Percentiles rank a stretch among this genome's conserved stretches.
Evolutionary conservation across 805 yeast species (phyloP).

Genomic region (Spathaspora arborariae): DNA sequence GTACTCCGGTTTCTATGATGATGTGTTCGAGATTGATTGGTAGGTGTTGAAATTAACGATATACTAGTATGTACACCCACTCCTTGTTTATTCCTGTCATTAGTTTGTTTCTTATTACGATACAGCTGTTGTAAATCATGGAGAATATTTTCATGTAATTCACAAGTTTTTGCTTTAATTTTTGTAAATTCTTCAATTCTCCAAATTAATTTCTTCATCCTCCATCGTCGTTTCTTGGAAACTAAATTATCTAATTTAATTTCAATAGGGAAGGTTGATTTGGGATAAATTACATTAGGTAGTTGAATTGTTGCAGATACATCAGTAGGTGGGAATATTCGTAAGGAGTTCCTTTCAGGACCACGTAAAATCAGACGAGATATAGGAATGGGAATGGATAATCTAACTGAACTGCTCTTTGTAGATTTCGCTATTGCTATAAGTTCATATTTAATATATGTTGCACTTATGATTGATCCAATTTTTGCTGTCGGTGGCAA

Average conservation of each 20-base stretch:
- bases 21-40: not conserved
- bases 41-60: conserved; percentile 7
- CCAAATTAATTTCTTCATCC: conserved; percentile 89
- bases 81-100: conserved; percentile 8
- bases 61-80: conserved; percentile 26
- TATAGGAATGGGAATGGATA: conserved; percentile 65
- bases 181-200: conserved; percentile 79
- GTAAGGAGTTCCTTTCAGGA: conserved; percentile 77
- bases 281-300: conserved; percentile 88
- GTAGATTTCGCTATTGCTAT: conserved; percentile 50
- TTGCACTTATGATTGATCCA: conserved; percentile 47
- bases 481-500: conserved; percentile 76
- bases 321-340: conserved; percentile 95
- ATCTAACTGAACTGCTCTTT: conserved; percentile 21
- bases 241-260: conserved; percentile 72
- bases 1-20: not conserved
- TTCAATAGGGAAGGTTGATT: conserved; percentile 80
- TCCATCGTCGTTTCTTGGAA: conserved; percentile 69
- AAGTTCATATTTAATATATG: conserved; percentile 68
- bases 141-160: conserved; percentile 50
- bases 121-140: conserved; percentile 39
- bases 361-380: conserved; percentile 76
- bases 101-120: too few species aligned
- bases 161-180: conserved; percentile 57
- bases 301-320: conserved; percentile 82